A percentile compares a stretch with the other conserved stretches of the same genome.
Evolutionary conservation across 2,329 filamentous ascomycete genomes (phyloP).

Genomic region (Xylaria arbuscula): DNA sequence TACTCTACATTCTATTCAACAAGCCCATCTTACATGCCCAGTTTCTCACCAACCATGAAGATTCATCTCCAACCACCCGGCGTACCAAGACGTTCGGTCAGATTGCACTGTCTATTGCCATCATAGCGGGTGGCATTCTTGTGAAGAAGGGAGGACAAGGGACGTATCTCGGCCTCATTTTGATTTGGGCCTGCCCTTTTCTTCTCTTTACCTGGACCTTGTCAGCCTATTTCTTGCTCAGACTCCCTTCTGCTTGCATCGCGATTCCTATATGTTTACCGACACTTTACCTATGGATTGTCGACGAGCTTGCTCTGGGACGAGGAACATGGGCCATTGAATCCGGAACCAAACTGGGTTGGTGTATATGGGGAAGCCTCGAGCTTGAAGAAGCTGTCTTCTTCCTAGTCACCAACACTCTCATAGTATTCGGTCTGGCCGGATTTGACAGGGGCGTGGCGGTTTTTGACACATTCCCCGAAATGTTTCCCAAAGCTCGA

Average conservation of each 20-base stretch:
- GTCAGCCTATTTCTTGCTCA: slow-evolving; percentile 71
- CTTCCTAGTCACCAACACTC: slow-evolving; percentile 75
- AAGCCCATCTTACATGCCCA: slow-evolving; percentile 68
- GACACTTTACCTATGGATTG: slow-evolving; percentile 77
- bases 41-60: slow-evolving; percentile 52
- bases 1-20: slow-evolving; percentile 74
- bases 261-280: slow-evolving; percentile 69
- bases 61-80: slow-evolving; percentile 43
- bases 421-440: slow-evolving; percentile 76
- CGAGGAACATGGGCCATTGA: slow-evolving; percentile 79
- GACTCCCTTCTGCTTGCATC: slow-evolving; percentile 68
- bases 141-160: slow-evolving; percentile 60
- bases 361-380: slow-evolving; percentile 71
- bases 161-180: slow-evolving; percentile 76
- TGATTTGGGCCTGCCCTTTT: slow-evolving; percentile 76
- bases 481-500: slow-evolving; percentile 63
- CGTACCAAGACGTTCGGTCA: slow-evolving; percentile 60
- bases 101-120: slow-evolving; percentile 56
- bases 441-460: slow-evolving; percentile 77
- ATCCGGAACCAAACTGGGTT: slow-evolving; percentile 72
- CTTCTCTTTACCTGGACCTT: slow-evolving; percentile 71
- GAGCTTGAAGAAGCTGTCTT: slow-evolving; percentile 81
- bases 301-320: slow-evolving; percentile 74
- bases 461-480: slow-evolving; percentile 71
- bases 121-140: slow-evolving; percentile 58